phyloP scores from a whole-genome alignment of 2,329 filamentous ascomycete genomes.

The Colletotrichum lindemuthianum region DNA sequence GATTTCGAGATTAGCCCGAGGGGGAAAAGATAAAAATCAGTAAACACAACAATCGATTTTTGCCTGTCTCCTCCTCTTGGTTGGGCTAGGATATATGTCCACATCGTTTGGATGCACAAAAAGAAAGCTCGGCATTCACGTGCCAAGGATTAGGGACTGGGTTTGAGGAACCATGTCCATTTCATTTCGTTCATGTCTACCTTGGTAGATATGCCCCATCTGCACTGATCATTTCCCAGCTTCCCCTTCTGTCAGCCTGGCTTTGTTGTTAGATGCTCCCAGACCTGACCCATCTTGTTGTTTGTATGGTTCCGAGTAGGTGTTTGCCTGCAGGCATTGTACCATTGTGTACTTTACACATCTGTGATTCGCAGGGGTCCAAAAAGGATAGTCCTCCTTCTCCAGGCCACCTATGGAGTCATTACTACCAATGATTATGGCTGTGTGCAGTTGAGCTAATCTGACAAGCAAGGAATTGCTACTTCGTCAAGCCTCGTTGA shows the following conservation, averaged over 20 bases:
- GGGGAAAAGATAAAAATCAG: too few relatives aligned
- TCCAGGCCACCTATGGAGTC: neutral
- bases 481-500: constrained; percentile 12
- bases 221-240: neutral
- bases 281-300: neutral
- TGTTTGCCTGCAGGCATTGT: neutral
- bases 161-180: constrained; percentile 15
- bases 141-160: too few relatives aligned
- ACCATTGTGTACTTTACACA: neutral
- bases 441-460: constrained; percentile 18
- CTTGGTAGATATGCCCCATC: constrained; percentile 18
- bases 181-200: constrained; percentile 37
- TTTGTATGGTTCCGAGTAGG: neutral
- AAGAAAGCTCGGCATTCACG: too few relatives aligned
- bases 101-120: too few relatives aligned
- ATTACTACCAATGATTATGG: constrained; percentile 15
- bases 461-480: constrained; percentile 23
- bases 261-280: constrained; percentile 4
- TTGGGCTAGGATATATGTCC: too few relatives aligned
- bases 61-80: too few relatives aligned
- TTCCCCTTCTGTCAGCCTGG: constrained; percentile 9
- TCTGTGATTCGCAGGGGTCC: constrained; percentile 1
- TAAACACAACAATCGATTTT: too few relatives aligned
- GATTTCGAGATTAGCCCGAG: too few relatives aligned
- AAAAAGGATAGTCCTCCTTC: neutral